Conservation (phyloP, 208 protist species). For the Vickermania ingenoplastis region DNA sequence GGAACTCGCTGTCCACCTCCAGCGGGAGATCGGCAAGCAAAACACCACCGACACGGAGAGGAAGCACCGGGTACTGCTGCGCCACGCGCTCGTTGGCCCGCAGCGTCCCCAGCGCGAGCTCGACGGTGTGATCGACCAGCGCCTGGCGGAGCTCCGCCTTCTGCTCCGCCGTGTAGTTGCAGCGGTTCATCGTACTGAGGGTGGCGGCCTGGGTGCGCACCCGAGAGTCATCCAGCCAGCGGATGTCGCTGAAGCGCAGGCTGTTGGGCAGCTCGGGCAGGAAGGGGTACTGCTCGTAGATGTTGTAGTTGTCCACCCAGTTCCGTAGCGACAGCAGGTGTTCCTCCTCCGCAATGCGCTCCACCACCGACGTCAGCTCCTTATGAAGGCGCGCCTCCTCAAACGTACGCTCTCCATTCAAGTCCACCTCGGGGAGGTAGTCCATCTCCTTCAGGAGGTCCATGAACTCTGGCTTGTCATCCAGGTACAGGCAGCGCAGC, state of each 20-base stretch:
- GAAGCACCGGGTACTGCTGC: conserved; percentile 1
- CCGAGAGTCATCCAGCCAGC: not conserved
- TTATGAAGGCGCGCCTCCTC: not conserved
- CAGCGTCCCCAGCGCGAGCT: not conserved
- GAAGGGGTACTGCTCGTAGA: conserved; percentile 11
- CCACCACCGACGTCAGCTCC: not conserved
- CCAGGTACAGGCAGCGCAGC: conserved; percentile 24
- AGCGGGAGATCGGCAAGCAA: conserved; percentile 15
- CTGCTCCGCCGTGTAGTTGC: not conserved
- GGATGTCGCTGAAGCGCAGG: not conserved
- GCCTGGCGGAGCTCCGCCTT: not conserved
- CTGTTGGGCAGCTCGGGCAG: conserved; percentile 3
- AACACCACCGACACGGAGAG: conserved; percentile 15
- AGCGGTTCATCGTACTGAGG: not conserved
- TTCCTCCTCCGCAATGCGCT: not conserved
- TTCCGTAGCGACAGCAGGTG: not conserved
- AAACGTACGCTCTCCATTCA: not conserved
- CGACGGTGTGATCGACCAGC: not conserved
- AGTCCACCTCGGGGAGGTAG: conserved; percentile 16
- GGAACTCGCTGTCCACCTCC: conserved; percentile 13
- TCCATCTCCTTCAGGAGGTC: conserved; percentile 20
- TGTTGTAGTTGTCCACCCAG: not conserved
- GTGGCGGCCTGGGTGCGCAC: not conserved
- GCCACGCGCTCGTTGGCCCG: not conserved
- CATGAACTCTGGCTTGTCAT: conserved; percentile 14